Evolutionary conservation across 805 yeast species (phyloP).

Genomic region (Cyberlindnera misumaiensis): DNA sequence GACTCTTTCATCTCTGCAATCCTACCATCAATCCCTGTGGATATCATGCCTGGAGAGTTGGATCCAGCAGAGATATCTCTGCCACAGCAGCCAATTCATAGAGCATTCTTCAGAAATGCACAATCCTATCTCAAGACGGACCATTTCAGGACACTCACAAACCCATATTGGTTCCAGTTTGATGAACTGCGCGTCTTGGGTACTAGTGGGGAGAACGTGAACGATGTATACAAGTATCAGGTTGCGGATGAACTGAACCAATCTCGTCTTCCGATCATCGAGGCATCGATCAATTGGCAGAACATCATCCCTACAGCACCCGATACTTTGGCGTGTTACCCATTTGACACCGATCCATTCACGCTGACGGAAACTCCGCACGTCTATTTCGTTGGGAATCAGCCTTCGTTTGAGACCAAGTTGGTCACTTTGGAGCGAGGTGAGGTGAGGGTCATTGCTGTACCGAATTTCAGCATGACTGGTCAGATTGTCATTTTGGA

Average conservation of each 20-base stretch:
- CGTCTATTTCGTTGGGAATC: slow-evolving; percentile 83
- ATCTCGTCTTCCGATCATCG: slow-evolving; percentile 49
- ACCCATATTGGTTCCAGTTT: slow-evolving; percentile 68
- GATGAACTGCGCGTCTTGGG: slow-evolving; percentile 57
- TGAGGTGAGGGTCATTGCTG: slow-evolving; percentile 48
- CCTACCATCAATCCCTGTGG: slow-evolving; percentile 55
- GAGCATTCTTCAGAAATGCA: slow-evolving; percentile 53
- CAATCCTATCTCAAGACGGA: slow-evolving; percentile 33
- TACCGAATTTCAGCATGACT: slow-evolving; percentile 65
- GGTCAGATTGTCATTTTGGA: slow-evolving; percentile 63
- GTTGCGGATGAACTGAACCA: slow-evolving; percentile 30
- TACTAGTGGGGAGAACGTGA: slow-evolving; percentile 78
- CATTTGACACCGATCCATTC: slow-evolving; percentile 79
- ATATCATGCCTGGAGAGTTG: slow-evolving; percentile 73
- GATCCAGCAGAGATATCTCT: slow-evolving; percentile 83
- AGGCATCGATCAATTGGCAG: slow-evolving; percentile 72
- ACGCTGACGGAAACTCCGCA: slow-evolving; percentile 74
- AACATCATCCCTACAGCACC: slow-evolving; percentile 93
- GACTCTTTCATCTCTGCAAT: slow-evolving; percentile 55
- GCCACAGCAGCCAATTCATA: slow-evolving; percentile 90
- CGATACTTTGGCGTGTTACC: slow-evolving; percentile 88
- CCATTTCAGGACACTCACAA: slow-evolving; percentile 42
- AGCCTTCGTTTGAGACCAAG: slow-evolving; percentile 50
- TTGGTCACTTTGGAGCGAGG: slow-evolving; percentile 29
- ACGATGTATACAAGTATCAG: slow-evolving; percentile 68